Conservation (phyloP, 2,329 filamentous ascomycete genomes). For the Claviceps arundinis region DNA sequence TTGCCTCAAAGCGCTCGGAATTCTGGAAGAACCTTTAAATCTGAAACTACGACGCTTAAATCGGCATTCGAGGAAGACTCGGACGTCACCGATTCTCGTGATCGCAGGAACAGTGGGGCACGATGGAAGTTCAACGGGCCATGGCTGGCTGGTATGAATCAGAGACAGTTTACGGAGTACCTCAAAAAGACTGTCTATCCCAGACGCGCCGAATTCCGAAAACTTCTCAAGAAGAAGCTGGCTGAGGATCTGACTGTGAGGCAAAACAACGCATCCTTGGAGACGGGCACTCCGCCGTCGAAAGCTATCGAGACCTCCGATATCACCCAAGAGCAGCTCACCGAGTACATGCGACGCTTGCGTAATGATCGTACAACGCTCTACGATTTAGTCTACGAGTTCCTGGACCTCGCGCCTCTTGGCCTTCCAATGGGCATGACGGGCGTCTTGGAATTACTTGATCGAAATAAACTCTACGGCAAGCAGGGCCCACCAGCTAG, state of each 20-base stretch:
- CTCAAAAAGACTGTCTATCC: constrained; percentile 39
- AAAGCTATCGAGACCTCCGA: constrained; percentile 16
- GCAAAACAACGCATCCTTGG: constrained; percentile 24
- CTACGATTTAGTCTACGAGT: constrained; percentile 42
- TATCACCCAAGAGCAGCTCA: constrained; percentile 38
- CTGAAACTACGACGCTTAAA: constrained; percentile 13
- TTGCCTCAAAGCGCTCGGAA: constrained; percentile 25
- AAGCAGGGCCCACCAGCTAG: constrained; percentile 42
- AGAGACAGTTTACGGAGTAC: constrained; percentile 46
- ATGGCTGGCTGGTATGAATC: constrained; percentile 49
- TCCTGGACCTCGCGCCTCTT: constrained; percentile 48
- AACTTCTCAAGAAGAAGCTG: constrained; percentile 35
- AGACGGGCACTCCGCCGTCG: constrained; percentile 20
- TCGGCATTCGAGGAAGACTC: constrained; percentile 48
- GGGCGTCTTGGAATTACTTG: constrained; percentile 13
- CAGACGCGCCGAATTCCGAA: constrained; percentile 40
- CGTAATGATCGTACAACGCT: constrained; percentile 37
- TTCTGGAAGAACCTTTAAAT: not conserved
- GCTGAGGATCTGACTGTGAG: constrained; percentile 31
- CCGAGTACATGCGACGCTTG: constrained; percentile 37
- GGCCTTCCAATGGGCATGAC: constrained; percentile 18
- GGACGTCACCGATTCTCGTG: constrained; percentile 36
- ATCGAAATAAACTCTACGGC: constrained; percentile 30
- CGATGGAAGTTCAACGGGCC: constrained; percentile 57
- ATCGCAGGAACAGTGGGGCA: constrained; percentile 26